Percentiles rank a stretch among this genome's conserved stretches.
These are phyloP conservation scores for Debaryomycetaceae sp. DNA, from an alignment of 1,139 yeast genomes.

Conservation along the genomic window DNA sequence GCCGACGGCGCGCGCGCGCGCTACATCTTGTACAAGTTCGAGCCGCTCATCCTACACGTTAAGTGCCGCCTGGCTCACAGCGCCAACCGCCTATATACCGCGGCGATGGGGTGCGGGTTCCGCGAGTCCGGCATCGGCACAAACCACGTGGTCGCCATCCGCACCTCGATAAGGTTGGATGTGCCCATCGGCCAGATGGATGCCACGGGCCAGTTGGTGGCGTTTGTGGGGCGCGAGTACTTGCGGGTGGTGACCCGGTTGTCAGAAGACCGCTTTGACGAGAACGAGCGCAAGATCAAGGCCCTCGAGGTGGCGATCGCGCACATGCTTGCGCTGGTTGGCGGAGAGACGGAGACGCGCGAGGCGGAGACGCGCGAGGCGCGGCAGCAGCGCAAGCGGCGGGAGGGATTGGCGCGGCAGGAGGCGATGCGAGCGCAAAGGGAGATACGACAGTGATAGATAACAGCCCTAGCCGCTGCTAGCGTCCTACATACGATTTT, in stretches of 20 bases:
- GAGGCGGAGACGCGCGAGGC: conserved; percentile 42
- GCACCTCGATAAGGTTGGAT: conserved; percentile 68
- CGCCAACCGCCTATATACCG: conserved; percentile 60
- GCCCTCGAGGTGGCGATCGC: conserved; percentile 43
- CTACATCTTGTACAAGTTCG: conserved; percentile 69
- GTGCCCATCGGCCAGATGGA: conserved; percentile 62
- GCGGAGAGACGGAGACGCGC: conserved; percentile 7
- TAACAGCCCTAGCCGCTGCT: not conserved
- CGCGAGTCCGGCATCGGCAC: conserved; percentile 84
- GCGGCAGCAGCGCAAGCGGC: conserved; percentile 53
- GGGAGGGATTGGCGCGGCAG: conserved; percentile 56
- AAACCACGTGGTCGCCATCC: conserved; percentile 71
- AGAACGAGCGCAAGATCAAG: conserved; percentile 54
- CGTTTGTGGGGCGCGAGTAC: conserved; percentile 49
- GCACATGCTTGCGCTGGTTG: conserved; percentile 15
- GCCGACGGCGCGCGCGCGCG: conserved; percentile 41
- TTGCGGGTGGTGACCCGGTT: conserved; percentile 44
- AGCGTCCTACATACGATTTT: conserved; percentile 2
- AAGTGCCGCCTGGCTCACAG: conserved; percentile 59
- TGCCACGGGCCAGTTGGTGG: conserved; percentile 23
- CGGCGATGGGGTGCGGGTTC: conserved; percentile 82
- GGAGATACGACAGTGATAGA: conserved; percentile 10
- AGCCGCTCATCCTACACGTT: conserved; percentile 80
- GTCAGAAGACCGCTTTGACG: conserved; percentile 56
- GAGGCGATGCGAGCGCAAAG: conserved; percentile 25